Conservation (phyloP, 768 basidiomycete genomes). For the Candolleomyces efflorescens region DNA sequence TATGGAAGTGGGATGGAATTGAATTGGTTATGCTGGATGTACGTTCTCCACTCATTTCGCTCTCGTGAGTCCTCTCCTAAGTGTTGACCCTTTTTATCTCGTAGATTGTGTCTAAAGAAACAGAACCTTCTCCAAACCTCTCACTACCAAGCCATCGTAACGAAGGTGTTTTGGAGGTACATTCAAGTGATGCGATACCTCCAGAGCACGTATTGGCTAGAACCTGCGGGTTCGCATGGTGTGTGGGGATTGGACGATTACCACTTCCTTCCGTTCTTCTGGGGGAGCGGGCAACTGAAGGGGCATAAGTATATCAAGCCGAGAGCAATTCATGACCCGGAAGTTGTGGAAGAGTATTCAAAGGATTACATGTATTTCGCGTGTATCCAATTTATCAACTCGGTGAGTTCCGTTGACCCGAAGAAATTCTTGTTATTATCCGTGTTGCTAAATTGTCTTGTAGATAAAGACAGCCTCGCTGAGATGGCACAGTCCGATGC, state of each 20-base stretch:
- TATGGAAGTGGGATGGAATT: constrained; percentile 99
- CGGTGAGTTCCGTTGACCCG: constrained; percentile 41
- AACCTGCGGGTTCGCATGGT: constrained; percentile 98
- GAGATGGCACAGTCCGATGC: constrained; percentile 98
- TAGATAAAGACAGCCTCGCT: constrained; percentile 95
- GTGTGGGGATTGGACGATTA: constrained; percentile 98
- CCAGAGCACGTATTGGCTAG: constrained; percentile 95
- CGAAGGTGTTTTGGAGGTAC: constrained; percentile 91
- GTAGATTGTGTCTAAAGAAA: constrained; percentile 75
- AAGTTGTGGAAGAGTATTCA: constrained; percentile 88
- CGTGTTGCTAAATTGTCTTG: background rate
- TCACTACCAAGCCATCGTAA: constrained; percentile 59
- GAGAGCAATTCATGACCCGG: constrained; percentile 87
- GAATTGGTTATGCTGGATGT: constrained; percentile 97
- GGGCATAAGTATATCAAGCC: constrained; percentile 89
- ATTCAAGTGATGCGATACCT: constrained; percentile 78
- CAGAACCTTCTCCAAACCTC: constrained; percentile 54
- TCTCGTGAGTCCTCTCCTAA: background rate
- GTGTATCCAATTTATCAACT: constrained; percentile 94
- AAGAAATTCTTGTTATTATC: too few species aligned
- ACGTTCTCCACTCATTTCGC: constrained; percentile 24
- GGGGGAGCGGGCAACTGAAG: constrained; percentile 76
- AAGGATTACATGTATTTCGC: constrained; percentile 96
- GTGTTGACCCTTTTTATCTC: background rate
- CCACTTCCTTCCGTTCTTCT: constrained; percentile 91